Base-by-base conservation (phyloP, 2,329 filamentous ascomycete genomes). In the Colletotrichum costaricense region DNA sequence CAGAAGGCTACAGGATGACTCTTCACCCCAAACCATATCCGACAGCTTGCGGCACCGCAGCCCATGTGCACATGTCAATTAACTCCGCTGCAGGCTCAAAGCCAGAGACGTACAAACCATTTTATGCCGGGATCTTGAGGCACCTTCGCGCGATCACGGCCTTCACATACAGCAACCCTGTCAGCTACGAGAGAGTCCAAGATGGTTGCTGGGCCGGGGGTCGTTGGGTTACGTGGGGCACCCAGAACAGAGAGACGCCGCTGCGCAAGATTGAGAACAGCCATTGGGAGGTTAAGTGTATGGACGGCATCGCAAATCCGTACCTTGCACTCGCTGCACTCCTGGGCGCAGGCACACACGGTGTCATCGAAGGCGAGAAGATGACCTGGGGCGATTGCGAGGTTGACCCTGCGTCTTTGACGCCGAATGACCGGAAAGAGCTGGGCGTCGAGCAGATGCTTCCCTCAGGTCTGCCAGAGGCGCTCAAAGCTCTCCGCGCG, bases 251-350 rank as follows among this genome's bases (percentile, higher is more conserved):
- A 22, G 93, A 96, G 83, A 87, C 90, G 5, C 92, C 94, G 0
- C 84, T 97, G 11, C 89, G 94, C 14, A 92, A 93, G 79, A 88
- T 95, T 60, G 84, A 85, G 3, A 84, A 81, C 2, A 91, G 90
- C 24, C 92, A 94, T 78, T 97, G 94, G 93, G 94, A 97, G 82
- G 77, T 97, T 26, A 93, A 94, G 78, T 90, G 89, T 67, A 78
- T 96, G n/a, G 94, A 97, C 78, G 94, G 94, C 0, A 82, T 95
- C 22, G 93, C 94, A 3, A 97, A 97, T 78, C 89, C 92, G 67
- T 97, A 97, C 79, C 81, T 97, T 2, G 92, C 89, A 0, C 80
- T 93, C 22, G 87, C 88, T 0, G 91, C 90, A 0, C 79, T 95
- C 0, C 78, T 95, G 0, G 86, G 86, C 0, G 89, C 89, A 0